These are phyloP conservation scores for Arthromyces matolae DNA, from an alignment of 768 basidiomycete species.

Conservation along the genomic window DNA sequence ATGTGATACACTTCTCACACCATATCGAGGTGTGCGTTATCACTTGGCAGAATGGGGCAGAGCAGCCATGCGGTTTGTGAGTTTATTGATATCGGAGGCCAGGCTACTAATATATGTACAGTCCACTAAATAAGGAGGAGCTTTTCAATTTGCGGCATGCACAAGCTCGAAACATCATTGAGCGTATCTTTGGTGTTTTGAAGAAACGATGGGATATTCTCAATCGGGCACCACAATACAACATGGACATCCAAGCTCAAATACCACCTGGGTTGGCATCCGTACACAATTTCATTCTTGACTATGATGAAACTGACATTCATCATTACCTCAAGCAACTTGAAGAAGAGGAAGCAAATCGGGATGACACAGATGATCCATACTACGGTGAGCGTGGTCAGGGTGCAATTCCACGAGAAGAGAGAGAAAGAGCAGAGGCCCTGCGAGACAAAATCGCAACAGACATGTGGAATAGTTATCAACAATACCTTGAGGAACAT, in stretches of 20 bases:
- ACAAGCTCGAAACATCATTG: conserved; percentile 21
- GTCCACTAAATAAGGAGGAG: conserved; percentile 21
- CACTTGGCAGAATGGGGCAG: conserved; percentile 35
- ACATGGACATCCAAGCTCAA: conserved; percentile 15
- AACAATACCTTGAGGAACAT: neutral
- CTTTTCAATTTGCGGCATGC: conserved; percentile 25
- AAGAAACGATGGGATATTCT: conserved; percentile 18
- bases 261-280: conserved; percentile 19
- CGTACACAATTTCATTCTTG: conserved; percentile 27
- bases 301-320: conserved; percentile 16
- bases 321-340: neutral
- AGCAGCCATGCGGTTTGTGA: conserved; percentile 4
- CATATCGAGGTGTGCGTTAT: conserved; percentile 33
- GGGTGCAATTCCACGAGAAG: neutral
- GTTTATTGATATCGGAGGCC: neutral
- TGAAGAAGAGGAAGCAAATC: neutral
- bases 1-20: conserved; percentile 29
- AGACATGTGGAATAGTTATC: conserved; percentile 15
- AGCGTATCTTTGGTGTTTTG: conserved; percentile 22
- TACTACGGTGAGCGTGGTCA: neutral
- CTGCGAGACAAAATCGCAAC: conserved; percentile 12
- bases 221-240: conserved; percentile 7
- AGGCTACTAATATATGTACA: neutral
- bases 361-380: neutral
- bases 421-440: conserved; percentile 8